Percentiles rank a stretch among this genome's conserved stretches.
These are phyloP conservation scores for Chlorella sorokiniana DNA, from an alignment of 139 green algal species.

Conservation along the genomic window DNA sequence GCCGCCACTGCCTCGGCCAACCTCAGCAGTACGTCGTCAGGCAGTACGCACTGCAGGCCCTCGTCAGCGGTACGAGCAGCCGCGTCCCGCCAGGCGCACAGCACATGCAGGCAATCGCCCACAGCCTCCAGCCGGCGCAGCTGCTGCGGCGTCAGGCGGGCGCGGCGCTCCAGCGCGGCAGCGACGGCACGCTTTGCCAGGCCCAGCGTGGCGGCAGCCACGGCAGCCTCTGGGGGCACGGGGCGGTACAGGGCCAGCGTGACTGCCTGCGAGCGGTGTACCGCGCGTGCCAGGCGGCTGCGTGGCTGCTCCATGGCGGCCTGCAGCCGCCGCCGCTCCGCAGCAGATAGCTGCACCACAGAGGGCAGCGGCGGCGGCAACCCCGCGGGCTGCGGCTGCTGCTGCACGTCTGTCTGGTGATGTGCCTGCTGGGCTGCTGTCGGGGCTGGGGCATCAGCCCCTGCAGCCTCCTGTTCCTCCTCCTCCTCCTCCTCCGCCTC, in stretches of 20 bases:
- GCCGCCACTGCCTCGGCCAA: slow-evolving; percentile 24
- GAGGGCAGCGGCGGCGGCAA: neutral
- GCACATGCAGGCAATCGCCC: slow-evolving; percentile 44
- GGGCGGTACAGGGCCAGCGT: slow-evolving; percentile 36
- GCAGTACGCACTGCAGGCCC: slow-evolving; percentile 50
- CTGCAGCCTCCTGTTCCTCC: neutral
- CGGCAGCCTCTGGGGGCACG: slow-evolving; percentile 9
- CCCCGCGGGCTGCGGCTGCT: neutral
- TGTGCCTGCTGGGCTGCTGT: too few species aligned
- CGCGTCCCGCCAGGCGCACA: slow-evolving; percentile 68
- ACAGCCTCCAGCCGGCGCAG: slow-evolving; percentile 8
- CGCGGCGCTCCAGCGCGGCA: neutral
- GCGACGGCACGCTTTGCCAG: slow-evolving; percentile 3
- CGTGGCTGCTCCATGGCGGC: neutral
- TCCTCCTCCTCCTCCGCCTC: neutral
- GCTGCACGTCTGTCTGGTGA: too few species aligned
- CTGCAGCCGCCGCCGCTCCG: neutral
- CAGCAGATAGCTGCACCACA: neutral
- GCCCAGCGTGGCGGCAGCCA: neutral
- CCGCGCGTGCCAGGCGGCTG: slow-evolving; percentile 17
- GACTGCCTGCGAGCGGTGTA: slow-evolving; percentile 42
- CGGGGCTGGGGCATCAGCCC: neutral
- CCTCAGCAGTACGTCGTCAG: slow-evolving; percentile 44
- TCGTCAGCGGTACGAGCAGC: slow-evolving; percentile 47
- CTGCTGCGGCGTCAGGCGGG: slow-evolving; percentile 11